Evolutionary conservation across 345 rosid genomes (phyloP), one percentile per base, ranked within the genome.

Genomic region (Arabidopsis arenosa): DNA sequence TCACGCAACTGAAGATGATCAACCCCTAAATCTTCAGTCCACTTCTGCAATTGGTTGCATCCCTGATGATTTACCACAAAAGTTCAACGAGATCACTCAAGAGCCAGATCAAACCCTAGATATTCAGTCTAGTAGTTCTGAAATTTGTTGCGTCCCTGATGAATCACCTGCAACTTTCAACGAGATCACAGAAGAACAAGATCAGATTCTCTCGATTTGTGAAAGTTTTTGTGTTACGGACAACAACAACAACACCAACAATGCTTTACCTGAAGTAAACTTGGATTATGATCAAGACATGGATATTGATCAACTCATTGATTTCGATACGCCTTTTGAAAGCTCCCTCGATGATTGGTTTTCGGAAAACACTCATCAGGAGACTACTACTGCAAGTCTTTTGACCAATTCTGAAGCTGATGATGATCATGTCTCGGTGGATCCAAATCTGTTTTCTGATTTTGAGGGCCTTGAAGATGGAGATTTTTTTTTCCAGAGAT

Each of bases 21-120:
- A 63, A 63, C 14, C 68, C 68, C 68, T 43, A 63, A 44, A 4
- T 43, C 39, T 41, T 26, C 23, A 14, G 37, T 43, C 68, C 5
- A 14, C 2, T 63, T n/a, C 51, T 41, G 7, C 12, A 63, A 7
- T 17, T 37, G n/a, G 45, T 60, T 60, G 47, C 26, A 23, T 61
- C 2, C 48, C 11, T 39, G 48, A 60, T 60, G 64, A 15, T 15
- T 0, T 33, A 2, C 5, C 35, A n/a, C 13, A 11, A 33, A 8
- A 15, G 5, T 9, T 60, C 9, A 37, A 5, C 39, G 7, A 51
- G 5, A 51, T 32, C 9, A 32, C 6, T 57, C 6, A 35, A 55
- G 60, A 55, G 32, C 32, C 32, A 28, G 4, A 28, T 28, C 32
- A 28, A 28, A 3, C 32, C 32, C 32, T 28, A 28, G 4, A 28